Percentiles rank a stretch among this genome's conserved stretches.
Evolutionary conservation across 257 asterid genomes (phyloP).

Genomic region (Anisodus tanguticus): DNA sequence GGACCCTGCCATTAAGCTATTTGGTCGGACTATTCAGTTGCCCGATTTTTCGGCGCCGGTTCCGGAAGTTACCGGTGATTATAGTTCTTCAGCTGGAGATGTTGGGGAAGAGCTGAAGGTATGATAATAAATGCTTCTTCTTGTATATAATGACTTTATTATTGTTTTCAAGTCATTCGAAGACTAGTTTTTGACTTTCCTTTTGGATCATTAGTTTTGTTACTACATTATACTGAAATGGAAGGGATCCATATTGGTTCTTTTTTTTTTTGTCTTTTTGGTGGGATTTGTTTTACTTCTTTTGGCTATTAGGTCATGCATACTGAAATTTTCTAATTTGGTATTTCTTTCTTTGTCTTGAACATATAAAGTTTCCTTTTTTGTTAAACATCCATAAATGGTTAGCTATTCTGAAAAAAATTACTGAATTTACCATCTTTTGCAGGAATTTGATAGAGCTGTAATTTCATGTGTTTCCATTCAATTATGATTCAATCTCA

Average conservation of each 20-base stretch:
- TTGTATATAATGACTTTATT: slow-evolving; percentile 32
- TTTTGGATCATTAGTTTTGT: neutral
- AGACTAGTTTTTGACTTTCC: slow-evolving; percentile 32
- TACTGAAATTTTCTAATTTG: neutral
- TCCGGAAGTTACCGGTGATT: slow-evolving; percentile 42
- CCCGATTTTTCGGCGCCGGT: slow-evolving; percentile 49
- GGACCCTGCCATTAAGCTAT: slow-evolving; percentile 89
- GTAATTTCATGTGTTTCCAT: neutral
- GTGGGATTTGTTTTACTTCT: neutral
- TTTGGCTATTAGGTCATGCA: slow-evolving; percentile 21
- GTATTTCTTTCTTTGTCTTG: neutral
- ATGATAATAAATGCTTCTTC: slow-evolving; percentile 22
- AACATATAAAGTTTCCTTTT: neutral
- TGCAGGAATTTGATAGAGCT: neutral
- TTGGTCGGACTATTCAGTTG: slow-evolving; percentile 79
- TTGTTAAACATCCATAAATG: neutral
- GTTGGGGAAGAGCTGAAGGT: slow-evolving; percentile 63
- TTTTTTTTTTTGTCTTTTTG: neutral
- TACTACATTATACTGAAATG: neutral
- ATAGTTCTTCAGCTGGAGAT: slow-evolving; percentile 43
- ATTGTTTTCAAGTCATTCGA: slow-evolving; percentile 34
- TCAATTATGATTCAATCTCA: neutral
- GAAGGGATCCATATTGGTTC: neutral
- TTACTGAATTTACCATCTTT: neutral
- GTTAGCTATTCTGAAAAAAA: neutral